Base-by-base conservation (phyloP, 2,329 filamentous ascomycete genomes). In the Nothopassalora personata region DNA sequence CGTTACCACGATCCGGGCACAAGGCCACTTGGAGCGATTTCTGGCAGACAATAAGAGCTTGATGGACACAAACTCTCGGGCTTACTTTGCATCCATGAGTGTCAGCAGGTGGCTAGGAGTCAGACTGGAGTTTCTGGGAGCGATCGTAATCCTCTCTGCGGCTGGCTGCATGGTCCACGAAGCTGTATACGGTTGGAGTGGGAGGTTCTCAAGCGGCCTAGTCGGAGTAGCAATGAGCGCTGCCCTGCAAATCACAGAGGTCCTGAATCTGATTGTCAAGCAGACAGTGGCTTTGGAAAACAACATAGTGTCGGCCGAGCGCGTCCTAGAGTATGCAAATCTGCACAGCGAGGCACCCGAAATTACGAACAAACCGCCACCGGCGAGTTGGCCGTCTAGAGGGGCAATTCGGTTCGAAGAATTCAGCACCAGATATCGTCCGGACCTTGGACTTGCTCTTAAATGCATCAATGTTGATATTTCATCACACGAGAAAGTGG, bases 281-380 rank as follows among this genome's bases (percentile, higher is more conserved):
- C 94, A 99, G 77, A 97, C 92, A 0, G 94, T 99, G 34, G 94
- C 99, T 75, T 94, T 99, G n/a, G 95, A 99, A 80, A 97, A 93
- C 15, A 99, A 99, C 76, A 99, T 99, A 70, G 93, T 99, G 49
- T 96, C 93, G 9, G 94, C 99, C 39, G 94, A 99, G 81, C 89
- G 94, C 70, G 92, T 99, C 51, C 86, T 99, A 52, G 95, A 99
- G 75, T 99, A 99, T 76, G 90, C 93, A 59, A 83, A 84, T 53
- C 82, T 99, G 63, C 92, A 93, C 28, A 94, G 89, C 74, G 94
- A 99, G 78, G 93, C 94, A 53, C 91, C 92, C 7, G 94, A 99
- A 73, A 89, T 97, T 68, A 88, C 90, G 70, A 88, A 90, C 75
- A 88, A 89, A 72, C 83, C 93, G 52, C 93, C 94, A 45, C 86